Evolutionary conservation across 257 asterid species (phyloP).

Genomic region (Apocynum venetum): DNA sequence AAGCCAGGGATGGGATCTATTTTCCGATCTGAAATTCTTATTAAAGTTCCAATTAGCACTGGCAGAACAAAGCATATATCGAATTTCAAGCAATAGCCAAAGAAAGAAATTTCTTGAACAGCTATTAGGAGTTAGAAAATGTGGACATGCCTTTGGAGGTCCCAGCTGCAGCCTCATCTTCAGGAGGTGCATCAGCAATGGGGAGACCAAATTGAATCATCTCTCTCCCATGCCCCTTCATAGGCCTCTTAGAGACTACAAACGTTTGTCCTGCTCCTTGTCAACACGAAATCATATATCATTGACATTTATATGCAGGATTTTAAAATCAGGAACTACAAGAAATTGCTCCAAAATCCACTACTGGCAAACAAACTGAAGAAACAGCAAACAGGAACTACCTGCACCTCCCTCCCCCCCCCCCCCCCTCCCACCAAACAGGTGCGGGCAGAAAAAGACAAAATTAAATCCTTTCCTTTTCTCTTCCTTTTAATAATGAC

Average conservation of each 20-base stretch:
- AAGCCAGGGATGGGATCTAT: constrained; percentile 68
- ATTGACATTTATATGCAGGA: constrained; percentile 12
- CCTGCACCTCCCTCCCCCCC: neutral
- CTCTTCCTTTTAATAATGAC: neutral
- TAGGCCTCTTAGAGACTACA: constrained; percentile 63
- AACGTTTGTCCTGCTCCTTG: constrained; percentile 66
- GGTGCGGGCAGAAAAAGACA: too few species aligned
- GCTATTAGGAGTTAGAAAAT: constrained; percentile 1
- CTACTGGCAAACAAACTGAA: constrained; percentile 8
- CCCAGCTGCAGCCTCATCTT: constrained; percentile 53
- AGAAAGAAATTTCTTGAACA: constrained; percentile 1
- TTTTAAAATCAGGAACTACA: constrained; percentile 9
- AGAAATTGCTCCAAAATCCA: constrained; percentile 10
- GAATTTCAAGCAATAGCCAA: constrained; percentile 4
- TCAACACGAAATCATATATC: constrained; percentile 23
- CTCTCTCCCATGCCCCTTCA: constrained; percentile 92
- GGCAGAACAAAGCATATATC: constrained; percentile 13
- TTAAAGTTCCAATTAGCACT: constrained; percentile 18
- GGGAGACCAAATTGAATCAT: constrained; percentile 78
- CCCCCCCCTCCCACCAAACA: too few species aligned
- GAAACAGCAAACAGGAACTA: too few species aligned
- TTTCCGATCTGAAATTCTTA: constrained; percentile 54
- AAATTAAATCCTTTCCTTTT: neutral
- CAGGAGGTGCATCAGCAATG: constrained; percentile 53
- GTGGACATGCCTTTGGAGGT: constrained; percentile 55